Evolutionary conservation across 169 alveolate genomes (phyloP).

Genomic region (Miamiensis avidus): DNA sequence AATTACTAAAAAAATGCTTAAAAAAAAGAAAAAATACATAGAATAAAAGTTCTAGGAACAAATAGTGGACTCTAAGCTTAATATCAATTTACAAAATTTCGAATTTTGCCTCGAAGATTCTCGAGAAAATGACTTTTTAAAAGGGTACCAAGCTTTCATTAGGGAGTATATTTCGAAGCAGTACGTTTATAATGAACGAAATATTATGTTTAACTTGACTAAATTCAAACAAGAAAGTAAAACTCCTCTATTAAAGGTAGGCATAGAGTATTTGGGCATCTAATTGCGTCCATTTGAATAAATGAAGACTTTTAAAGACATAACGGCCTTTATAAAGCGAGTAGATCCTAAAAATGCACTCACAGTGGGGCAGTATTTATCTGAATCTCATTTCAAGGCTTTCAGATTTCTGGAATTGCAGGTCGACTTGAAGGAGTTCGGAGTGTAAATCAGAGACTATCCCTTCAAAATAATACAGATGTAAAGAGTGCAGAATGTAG

Average conservation of each 20-base stretch:
- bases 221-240: background rate
- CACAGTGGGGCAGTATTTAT: background rate
- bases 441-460: slow-evolving; percentile 15
- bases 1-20: background rate
- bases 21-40: background rate
- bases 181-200: slow-evolving; percentile 7
- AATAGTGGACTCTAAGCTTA: too few species aligned
- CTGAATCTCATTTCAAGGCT: background rate
- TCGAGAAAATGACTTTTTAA: too few species aligned
- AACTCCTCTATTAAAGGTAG: background rate
- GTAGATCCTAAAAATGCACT: background rate
- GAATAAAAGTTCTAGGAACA: background rate
- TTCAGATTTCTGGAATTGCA: background rate
- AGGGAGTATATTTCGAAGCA: slow-evolving; percentile 2
- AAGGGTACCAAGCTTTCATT: background rate
- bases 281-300: background rate
- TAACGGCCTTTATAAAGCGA: background rate
- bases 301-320: slow-evolving; percentile 1
- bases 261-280: background rate
- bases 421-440: background rate
- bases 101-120: background rate
- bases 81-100: background rate
- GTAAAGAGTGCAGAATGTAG: background rate
- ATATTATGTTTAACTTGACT: background rate
- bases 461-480: background rate